Evolutionary conservation across 768 basidiomycete species (phyloP).

Genomic region (Boletus sp.): DNA sequence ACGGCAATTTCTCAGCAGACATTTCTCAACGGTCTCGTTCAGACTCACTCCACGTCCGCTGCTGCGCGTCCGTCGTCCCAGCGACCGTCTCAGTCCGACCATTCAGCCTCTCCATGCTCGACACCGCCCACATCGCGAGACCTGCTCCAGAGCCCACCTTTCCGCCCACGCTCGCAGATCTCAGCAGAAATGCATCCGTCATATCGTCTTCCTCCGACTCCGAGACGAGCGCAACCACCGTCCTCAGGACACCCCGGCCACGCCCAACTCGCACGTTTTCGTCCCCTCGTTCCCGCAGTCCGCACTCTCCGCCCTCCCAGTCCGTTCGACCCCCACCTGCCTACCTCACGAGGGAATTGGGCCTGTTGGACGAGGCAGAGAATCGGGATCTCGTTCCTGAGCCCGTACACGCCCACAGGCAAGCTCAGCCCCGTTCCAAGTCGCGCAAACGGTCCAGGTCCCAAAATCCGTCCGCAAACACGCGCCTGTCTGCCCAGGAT

Average conservation of each 20-base stretch:
- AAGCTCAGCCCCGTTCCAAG: slow-evolving; percentile 35
- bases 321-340: slow-evolving; percentile 44
- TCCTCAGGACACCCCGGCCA: slow-evolving; percentile 42
- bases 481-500: slow-evolving; percentile 50
- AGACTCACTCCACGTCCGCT: no score
- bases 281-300: slow-evolving; percentile 58
- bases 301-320: slow-evolving; percentile 38
- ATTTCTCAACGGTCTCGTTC: no score
- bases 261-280: slow-evolving; percentile 63
- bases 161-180: slow-evolving; percentile 51
- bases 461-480: slow-evolving; percentile 45
- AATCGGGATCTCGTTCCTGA: slow-evolving; percentile 11
- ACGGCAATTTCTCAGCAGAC: slow-evolving; percentile 12
- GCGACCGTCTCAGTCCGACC: no score
- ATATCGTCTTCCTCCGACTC: slow-evolving; percentile 66
- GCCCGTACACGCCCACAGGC: not conserved
- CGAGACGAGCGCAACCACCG: slow-evolving; percentile 39
- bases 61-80: no score
- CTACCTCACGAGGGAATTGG: slow-evolving; percentile 59
- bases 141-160: slow-evolving; percentile 13
- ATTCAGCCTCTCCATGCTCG: slow-evolving; percentile 13
- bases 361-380: slow-evolving; percentile 33
- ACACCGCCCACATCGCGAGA: not conserved
- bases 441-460: slow-evolving; percentile 39
- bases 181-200: slow-evolving; percentile 74